Conservation (phyloP, 164 flowering plant genomes). For the Berberis thunbergii region DNA sequence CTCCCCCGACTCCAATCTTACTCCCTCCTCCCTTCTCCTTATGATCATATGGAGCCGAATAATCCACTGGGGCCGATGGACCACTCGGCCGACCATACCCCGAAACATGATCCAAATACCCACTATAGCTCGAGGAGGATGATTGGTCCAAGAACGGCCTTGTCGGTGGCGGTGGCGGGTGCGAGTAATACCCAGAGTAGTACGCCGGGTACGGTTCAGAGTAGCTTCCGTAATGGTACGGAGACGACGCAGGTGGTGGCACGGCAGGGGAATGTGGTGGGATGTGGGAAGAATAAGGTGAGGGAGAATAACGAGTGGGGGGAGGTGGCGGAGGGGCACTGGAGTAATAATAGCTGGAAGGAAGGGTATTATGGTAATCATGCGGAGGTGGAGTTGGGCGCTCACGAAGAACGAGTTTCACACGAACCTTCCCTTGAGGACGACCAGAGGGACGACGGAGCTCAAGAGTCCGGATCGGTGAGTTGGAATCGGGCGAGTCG, state of each 20-base stretch:
- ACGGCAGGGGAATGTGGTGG: slow-evolving; percentile 19
- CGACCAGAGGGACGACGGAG: slow-evolving; percentile 84
- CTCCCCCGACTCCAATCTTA: too few species aligned
- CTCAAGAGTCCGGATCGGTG: slow-evolving; percentile 28
- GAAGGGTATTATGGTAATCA: slow-evolving; percentile 38
- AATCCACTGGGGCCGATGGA: too few species aligned
- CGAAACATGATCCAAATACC: too few species aligned
- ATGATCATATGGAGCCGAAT: too few species aligned
- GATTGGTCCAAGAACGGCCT: slow-evolving; percentile 18
- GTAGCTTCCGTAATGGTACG: slow-evolving; percentile 13
- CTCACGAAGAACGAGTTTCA: slow-evolving; percentile 47
- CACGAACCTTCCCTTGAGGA: slow-evolving; percentile 72
- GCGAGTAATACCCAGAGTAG: slow-evolving; percentile 33
- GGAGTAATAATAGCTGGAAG: slow-evolving; percentile 31
- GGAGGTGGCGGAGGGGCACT: slow-evolving; percentile 36
- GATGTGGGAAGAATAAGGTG: slow-evolving; percentile 19
- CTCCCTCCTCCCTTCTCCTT: too few species aligned
- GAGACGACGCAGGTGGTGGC: slow-evolving; percentile 12
- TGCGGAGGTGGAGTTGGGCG: slow-evolving; percentile 24
- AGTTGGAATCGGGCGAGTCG: slow-evolving; percentile 22
- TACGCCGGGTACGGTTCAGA: slow-evolving; percentile 34
- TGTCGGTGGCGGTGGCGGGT: slow-evolving; percentile 31
- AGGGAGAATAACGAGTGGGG: slow-evolving; percentile 12
- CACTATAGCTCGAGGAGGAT: too few species aligned
- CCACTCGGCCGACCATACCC: too few species aligned